A percentile compares a stretch with the other conserved stretches of the same genome.
These are phyloP conservation scores for Eucalyptus curtisii DNA, from an alignment of 345 rosid genomes.

Conservation along the genomic window DNA sequence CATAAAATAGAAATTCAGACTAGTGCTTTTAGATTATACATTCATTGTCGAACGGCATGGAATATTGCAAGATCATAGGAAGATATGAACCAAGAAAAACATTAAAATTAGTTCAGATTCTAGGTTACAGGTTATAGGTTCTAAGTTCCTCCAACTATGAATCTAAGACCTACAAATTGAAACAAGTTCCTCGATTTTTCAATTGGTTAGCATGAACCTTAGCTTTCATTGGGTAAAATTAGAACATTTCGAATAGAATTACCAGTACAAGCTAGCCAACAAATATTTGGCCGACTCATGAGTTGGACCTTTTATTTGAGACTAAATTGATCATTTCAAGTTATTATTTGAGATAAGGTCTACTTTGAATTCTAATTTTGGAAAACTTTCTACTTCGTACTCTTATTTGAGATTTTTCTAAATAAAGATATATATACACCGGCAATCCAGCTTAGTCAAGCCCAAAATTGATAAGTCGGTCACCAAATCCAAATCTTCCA, in stretches of 20 bases:
- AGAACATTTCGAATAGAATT: background rate
- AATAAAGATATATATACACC: background rate
- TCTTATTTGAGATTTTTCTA: background rate
- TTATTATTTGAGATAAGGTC: background rate
- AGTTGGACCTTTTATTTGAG: background rate
- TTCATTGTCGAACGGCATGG: too few relatives aligned
- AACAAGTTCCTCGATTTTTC: background rate
- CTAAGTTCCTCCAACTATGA: too few relatives aligned
- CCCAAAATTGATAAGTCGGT: background rate
- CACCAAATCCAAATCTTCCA: background rate
- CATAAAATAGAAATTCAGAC: too few relatives aligned
- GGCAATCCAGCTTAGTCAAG: background rate
- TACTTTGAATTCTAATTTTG: background rate
- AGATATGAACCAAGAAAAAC: too few relatives aligned
- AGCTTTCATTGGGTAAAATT: background rate
- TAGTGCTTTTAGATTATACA: too few relatives aligned
- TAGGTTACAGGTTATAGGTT: too few relatives aligned
- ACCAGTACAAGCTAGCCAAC: background rate
- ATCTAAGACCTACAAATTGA: too few relatives aligned
- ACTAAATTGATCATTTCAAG: background rate
- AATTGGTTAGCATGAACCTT: background rate
- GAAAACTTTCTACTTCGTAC: background rate
- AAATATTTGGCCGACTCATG: background rate
- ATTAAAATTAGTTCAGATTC: too few relatives aligned
- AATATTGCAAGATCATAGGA: too few relatives aligned